Percentiles rank a stretch among this genome's conserved stretches.
phyloP scores from a whole-genome alignment of 2,329 filamentous ascomycete genomes.

The Chaetomiaceae sp. region DNA sequence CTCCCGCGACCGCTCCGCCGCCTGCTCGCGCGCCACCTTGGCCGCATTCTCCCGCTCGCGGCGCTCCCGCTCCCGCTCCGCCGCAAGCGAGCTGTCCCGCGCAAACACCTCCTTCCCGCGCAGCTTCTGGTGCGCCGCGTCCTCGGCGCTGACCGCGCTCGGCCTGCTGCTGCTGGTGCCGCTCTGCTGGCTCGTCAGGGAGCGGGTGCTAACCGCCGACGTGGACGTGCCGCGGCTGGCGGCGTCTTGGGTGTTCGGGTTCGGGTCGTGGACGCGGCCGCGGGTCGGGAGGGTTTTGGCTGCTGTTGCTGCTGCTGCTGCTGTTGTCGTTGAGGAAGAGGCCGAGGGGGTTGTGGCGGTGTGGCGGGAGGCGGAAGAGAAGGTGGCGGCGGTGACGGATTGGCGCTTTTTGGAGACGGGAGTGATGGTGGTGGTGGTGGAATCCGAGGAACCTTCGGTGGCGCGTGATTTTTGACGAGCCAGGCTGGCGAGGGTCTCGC shows the following conservation, averaged over 20 bases:
- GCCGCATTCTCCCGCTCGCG: conserved; percentile 51
- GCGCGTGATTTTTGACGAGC: conserved; percentile 37
- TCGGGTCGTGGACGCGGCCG: conserved; percentile 24
- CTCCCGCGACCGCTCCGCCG: conserved; percentile 56
- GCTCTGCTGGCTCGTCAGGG: no score
- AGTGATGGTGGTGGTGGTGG: conserved; percentile 27
- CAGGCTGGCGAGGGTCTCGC: conserved; percentile 55
- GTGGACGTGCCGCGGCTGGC: conserved; percentile 34
- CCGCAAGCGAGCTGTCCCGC: conserved; percentile 46
- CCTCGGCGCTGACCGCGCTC: conserved; percentile 45
- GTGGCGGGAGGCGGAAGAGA: no score
- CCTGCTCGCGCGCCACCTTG: conserved; percentile 53
- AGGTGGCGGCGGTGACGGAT: conserved; percentile 14
- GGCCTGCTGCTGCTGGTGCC: conserved; percentile 30
- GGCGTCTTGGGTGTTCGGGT: conserved; percentile 9
- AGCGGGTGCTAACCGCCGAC: conserved; percentile 39
- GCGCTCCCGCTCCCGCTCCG: conserved; percentile 50
- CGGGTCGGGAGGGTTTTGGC: conserved; percentile 16
- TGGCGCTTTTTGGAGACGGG: conserved; percentile 29
- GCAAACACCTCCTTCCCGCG: conserved; percentile 52
- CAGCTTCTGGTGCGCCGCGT: conserved; percentile 47
- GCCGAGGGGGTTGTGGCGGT: neutral
- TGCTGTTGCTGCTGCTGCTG: neutral
- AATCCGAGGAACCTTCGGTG: conserved; percentile 13
- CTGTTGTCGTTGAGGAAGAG: neutral